phyloP scores from a whole-genome alignment of 2,329 filamentous ascomycete species.

The Dissoconium aciculare region DNA sequence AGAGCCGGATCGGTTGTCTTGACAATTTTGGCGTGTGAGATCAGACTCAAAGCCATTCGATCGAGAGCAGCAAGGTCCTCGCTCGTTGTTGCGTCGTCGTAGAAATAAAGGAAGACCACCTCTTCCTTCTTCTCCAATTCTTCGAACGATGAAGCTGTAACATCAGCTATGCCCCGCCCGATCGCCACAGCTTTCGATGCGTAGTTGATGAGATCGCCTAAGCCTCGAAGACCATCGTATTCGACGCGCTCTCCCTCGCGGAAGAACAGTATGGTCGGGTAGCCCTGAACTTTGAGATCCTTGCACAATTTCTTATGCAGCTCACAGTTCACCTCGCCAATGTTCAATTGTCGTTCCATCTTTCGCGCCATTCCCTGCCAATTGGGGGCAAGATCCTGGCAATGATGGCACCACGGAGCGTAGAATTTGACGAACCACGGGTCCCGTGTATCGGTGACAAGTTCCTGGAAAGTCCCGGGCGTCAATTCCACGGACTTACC shows the following conservation, averaged over 20 bases:
- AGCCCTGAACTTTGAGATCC: slow-evolving; percentile 64
- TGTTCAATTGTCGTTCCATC: slow-evolving; percentile 76
- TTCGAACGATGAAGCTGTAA: slow-evolving; percentile 61
- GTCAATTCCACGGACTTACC: slow-evolving; percentile 63
- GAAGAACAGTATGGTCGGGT: slow-evolving; percentile 87
- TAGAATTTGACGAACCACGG: slow-evolving; percentile 99
- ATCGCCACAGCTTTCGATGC: slow-evolving; percentile 74
- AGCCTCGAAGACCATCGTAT: slow-evolving; percentile 77
- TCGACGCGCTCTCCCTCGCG: slow-evolving; percentile 81
- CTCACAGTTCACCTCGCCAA: slow-evolving; percentile 95
- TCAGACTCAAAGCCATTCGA: slow-evolving; percentile 68
- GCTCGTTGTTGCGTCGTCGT: slow-evolving; percentile 81
- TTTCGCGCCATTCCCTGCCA: slow-evolving; percentile 84
- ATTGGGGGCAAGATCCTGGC: slow-evolving; percentile 77
- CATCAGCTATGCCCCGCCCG: slow-evolving; percentile 61
- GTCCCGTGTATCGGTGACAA: slow-evolving; percentile 74
- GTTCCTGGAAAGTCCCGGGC: slow-evolving; percentile 69
- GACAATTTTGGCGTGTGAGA: slow-evolving; percentile 82
- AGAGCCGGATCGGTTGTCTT: slow-evolving; percentile 71
- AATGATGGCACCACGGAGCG: slow-evolving; percentile 92
- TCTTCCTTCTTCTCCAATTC: slow-evolving; percentile 83
- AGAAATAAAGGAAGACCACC: slow-evolving; percentile 94
- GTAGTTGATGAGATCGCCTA: slow-evolving; percentile 80
- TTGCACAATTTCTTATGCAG: slow-evolving; percentile 78
- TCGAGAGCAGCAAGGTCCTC: slow-evolving; percentile 88